Conservation (phyloP, 106 monocot genomes). For the Phalaenopsis equestris region DNA sequence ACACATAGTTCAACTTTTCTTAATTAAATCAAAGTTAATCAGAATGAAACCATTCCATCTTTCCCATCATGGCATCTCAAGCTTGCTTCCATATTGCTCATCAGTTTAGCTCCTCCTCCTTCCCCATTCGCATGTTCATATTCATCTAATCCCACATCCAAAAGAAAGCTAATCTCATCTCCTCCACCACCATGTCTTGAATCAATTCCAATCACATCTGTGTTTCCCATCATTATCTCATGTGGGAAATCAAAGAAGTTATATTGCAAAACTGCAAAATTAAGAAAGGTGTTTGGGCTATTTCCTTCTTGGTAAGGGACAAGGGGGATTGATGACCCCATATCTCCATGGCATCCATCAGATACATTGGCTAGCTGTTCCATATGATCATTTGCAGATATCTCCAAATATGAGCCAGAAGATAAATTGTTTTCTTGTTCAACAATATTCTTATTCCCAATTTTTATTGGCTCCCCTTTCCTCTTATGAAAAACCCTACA, state of each 20-base stretch:
- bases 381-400: neutral
- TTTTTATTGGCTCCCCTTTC: constrained; percentile 13
- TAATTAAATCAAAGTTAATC: neutral
- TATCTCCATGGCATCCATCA: neutral
- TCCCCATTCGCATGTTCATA: constrained; percentile 3
- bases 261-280: constrained; percentile 11
- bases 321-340: neutral
- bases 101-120: neutral
- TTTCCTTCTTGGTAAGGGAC: constrained; percentile 3
- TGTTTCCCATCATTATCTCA: neutral
- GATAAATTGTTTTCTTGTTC: neutral
- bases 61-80: constrained; percentile 2
- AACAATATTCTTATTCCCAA: neutral
- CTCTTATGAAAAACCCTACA: constrained; percentile 49
- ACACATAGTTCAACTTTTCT: neutral
- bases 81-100: neutral
- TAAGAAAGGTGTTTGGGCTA: neutral
- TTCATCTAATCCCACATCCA: constrained; percentile 5
- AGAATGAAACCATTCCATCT: constrained; percentile 1
- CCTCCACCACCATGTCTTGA: neutral
- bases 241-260: constrained; percentile 16
- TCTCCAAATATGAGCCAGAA: neutral
- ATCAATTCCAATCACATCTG: constrained; percentile 4
- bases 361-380: neutral
- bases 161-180: constrained; percentile 5